Evolutionary conservation across 2,329 filamentous ascomycete species (phyloP).

Genomic region (Tolypocladium album): DNA sequence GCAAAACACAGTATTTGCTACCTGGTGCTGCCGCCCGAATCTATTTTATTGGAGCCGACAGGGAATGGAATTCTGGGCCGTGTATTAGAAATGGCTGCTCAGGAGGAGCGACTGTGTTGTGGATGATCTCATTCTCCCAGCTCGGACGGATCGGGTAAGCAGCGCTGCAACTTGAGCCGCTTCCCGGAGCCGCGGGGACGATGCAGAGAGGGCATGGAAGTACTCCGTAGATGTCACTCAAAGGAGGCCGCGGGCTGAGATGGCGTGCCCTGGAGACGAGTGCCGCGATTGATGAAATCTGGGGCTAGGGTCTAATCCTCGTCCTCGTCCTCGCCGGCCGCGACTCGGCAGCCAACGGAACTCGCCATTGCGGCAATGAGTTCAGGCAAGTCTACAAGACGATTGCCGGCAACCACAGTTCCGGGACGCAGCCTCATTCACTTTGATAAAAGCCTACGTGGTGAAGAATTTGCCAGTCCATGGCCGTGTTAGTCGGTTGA

Average conservation of each 20-base stretch:
- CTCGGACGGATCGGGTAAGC: background rate
- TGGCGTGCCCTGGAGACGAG: background rate
- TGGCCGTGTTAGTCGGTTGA: background rate
- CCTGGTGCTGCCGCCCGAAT: background rate
- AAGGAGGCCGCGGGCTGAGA: background rate
- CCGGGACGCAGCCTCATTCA: background rate
- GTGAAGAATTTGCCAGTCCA: background rate
- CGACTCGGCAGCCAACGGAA: background rate
- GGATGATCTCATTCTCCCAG: background rate
- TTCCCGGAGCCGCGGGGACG: background rate
- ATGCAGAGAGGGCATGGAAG: background rate
- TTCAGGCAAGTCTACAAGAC: too few species aligned
- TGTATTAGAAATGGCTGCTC: background rate
- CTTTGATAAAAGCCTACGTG: background rate
- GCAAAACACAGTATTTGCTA: background rate
- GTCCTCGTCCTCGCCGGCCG: too few species aligned
- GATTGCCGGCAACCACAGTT: background rate
- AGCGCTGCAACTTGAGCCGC: background rate
- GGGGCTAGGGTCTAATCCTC: background rate
- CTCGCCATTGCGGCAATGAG: background rate
- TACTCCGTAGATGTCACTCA: too few species aligned
- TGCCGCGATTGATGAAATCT: background rate
- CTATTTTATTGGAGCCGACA: background rate
- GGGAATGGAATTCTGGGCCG: background rate
- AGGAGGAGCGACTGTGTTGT: background rate